A percentile compares a stretch with the other conserved stretches of the same genome.
These are phyloP conservation scores for Phyllosticta citribraziliensis DNA, from an alignment of 2,329 filamentous ascomycete genomes.

Conservation along the genomic window DNA sequence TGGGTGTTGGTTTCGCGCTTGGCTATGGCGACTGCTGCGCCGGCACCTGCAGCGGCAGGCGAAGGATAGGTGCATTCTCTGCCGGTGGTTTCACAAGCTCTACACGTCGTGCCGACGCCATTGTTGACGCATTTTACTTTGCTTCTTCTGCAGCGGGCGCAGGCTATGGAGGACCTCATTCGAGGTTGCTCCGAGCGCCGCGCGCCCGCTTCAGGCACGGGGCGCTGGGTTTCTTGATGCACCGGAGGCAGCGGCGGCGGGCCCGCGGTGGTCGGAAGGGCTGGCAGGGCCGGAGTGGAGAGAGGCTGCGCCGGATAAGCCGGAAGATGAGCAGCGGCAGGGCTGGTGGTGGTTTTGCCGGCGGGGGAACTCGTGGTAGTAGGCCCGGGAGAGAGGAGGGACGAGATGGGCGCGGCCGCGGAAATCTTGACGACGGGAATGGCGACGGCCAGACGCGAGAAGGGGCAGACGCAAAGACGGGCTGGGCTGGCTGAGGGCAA, in stretches of 20 bases:
- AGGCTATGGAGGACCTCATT: constrained; percentile 74
- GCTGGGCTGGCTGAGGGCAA: neutral
- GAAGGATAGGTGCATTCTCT: constrained; percentile 65
- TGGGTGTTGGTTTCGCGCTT: constrained; percentile 18
- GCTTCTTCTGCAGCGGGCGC: constrained; percentile 62
- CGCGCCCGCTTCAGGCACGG: constrained; percentile 7
- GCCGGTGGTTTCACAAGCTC: constrained; percentile 61
- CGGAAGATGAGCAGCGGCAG: constrained; percentile 8
- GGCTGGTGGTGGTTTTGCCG: constrained; percentile 7
- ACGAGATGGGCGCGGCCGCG: constrained; percentile 10
- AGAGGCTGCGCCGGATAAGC: constrained; percentile 7
- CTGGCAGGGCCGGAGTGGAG: constrained; percentile 2
- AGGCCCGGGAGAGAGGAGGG: constrained; percentile 8
- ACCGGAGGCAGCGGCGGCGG: constrained; percentile 6
- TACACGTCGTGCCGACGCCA: constrained; percentile 61
- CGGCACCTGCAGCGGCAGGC: constrained; percentile 28
- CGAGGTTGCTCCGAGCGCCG: constrained; percentile 20
- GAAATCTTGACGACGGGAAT: constrained; percentile 8
- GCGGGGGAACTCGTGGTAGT: neutral
- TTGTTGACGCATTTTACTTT: constrained; percentile 84
- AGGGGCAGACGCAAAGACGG: neutral
- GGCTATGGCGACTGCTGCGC: constrained; percentile 18
- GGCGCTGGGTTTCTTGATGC: constrained; percentile 3
- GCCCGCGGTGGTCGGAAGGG: constrained; percentile 1
- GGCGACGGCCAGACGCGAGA: constrained; percentile 6